These are phyloP conservation scores for Cardamine resedifolia DNA, from an alignment of 345 rosid species.

Conservation along the genomic window DNA sequence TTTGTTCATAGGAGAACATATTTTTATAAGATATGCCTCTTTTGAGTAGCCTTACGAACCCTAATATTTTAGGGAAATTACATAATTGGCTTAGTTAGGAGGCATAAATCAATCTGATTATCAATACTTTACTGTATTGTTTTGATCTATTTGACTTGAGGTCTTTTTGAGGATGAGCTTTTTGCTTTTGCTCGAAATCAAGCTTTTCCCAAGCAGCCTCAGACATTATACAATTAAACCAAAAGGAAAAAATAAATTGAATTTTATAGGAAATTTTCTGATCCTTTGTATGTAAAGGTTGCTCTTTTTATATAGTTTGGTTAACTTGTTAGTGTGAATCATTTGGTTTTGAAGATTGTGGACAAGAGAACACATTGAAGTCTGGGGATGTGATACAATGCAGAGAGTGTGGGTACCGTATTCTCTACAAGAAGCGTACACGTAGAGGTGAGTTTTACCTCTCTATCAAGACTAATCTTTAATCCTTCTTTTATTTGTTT, in stretches of 20 bases:
- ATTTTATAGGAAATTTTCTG: too few relatives aligned
- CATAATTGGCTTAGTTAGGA: conserved; percentile 34
- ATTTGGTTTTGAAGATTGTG: conserved; percentile 54
- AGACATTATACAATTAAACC: not conserved
- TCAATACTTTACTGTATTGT: conserved; percentile 19
- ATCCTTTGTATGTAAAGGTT: not conserved
- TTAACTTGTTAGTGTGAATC: not conserved
- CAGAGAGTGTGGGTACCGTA: conserved; percentile 93
- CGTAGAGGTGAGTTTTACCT: conserved; percentile 58
- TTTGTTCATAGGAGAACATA: not conserved
- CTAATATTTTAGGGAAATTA: not conserved
- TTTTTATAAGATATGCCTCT: not conserved
- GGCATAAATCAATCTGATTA: conserved; percentile 22
- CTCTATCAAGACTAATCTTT: not conserved
- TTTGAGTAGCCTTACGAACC: conserved; percentile 26
- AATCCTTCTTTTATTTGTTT: not conserved
- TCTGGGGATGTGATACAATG: conserved; percentile 88
- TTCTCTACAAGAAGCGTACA: conserved; percentile 89
- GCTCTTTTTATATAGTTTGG: not conserved
- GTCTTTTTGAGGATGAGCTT: conserved; percentile 27
- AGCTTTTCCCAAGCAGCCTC: conserved; percentile 36
- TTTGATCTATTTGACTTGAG: conserved; percentile 16
- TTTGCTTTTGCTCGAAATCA: conserved; percentile 3
- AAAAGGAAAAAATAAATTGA: too few relatives aligned
- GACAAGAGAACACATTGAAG: conserved; percentile 76